Base-by-base conservation (phyloP, 108 stramenopile species). In the Cylindrotheca fusiformis region DNA sequence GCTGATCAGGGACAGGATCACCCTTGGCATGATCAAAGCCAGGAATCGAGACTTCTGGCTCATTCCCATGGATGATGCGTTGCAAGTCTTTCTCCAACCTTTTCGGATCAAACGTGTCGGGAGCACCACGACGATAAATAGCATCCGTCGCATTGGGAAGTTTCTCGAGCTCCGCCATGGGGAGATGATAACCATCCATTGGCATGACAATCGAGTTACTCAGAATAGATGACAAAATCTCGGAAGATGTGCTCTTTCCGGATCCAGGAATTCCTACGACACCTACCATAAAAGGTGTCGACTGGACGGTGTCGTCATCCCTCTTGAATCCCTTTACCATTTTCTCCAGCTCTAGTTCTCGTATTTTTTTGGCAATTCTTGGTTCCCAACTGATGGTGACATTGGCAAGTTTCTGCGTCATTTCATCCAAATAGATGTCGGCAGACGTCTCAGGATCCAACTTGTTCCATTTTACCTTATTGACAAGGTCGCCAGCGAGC, bases 71-170 rank as follows among this genome's bases (percentile, higher is more conserved):
- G 44, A 24, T 25, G 22, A 75, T 75, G 26, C 36, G 57, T 8
- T 23, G 14, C 60, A 72, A 30, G 57, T 55, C 65, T 30, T 27
- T 32, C 27, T 33, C 19, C 26, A 68, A 31, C 2, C 52, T 2
- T 1, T 32, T 22, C 1, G 60, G 47, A 28, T 78, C 71, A 60
- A 75, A 80, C 12, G 74, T 83, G 47, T 76, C 77, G 1, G 75
- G 71, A 6, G 77, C 74, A 22, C 82, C 82, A 52, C 82, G 59
- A 47, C 82, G 65, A 63, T 83, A 83, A 29, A 83, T 70, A 48
- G 46, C 60, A 44, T 83, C 78, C 2, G 65, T 52, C 1, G 78
- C 48, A 63, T 83, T 60, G 27, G 51, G 47, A 60, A 75, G 52
- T 1, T 44, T 52, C 27, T 29, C 21, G 18, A 83, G 58, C 1